Evolutionary conservation across 2,329 filamentous ascomycete genomes (phyloP).

Genomic region (Myriangium duriaei): DNA sequence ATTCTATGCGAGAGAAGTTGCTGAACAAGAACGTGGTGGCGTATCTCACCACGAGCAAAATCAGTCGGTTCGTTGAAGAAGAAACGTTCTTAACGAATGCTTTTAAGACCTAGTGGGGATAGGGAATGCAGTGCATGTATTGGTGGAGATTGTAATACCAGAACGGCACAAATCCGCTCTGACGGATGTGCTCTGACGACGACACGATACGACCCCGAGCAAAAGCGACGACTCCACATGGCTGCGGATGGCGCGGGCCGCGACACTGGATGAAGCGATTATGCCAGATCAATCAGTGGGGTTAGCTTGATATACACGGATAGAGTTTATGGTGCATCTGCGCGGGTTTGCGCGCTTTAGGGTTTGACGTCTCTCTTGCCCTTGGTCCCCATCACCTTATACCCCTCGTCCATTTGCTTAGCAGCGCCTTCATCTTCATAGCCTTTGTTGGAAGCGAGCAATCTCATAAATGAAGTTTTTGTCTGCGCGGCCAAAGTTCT

Average conservation of each 20-base stretch:
- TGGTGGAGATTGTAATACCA: not conserved
- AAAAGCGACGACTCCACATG: constrained; percentile 3
- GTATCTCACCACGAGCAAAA: too few species aligned
- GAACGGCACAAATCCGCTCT: not conserved
- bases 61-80: too few species aligned
- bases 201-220: constrained; percentile 6
- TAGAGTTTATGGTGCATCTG: constrained; percentile 3
- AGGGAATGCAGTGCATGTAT: too few species aligned
- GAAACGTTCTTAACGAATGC: too few species aligned
- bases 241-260: not conserved
- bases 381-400: constrained; percentile 6
- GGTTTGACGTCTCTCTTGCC: not conserved
- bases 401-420: not conserved
- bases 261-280: constrained; percentile 1
- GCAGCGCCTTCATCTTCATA: not conserved
- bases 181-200: constrained; percentile 8
- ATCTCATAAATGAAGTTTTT: not conserved
- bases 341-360: not conserved
- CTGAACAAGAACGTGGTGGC: constrained; percentile 27
- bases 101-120: too few species aligned
- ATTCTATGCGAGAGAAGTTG: constrained; percentile 87
- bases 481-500: constrained; percentile 4
- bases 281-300: constrained; percentile 1
- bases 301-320: constrained; percentile 7
- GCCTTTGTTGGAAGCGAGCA: not conserved